Evolutionary conservation across 805 yeast genomes (phyloP).

Genomic region (Wickerhamiella allomyrinae): DNA sequence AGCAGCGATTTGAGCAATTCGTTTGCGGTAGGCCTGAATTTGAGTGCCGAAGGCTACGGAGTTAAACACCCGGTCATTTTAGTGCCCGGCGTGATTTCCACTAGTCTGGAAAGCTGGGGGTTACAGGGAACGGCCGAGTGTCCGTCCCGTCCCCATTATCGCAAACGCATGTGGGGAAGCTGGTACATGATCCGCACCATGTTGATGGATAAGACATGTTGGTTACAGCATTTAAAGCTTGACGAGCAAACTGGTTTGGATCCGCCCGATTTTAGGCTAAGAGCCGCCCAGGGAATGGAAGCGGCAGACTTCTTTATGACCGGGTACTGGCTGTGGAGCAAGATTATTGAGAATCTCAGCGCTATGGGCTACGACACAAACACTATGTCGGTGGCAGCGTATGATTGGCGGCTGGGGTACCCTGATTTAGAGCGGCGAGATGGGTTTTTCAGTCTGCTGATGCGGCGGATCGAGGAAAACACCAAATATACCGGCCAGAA

Average conservation of each 20-base stretch:
- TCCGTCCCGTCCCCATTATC: conserved; percentile 68
- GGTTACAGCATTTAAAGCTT: conserved; percentile 82
- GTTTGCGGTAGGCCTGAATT: conserved; percentile 70
- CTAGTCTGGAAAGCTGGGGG: conserved; percentile 93
- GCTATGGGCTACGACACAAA: conserved; percentile 90
- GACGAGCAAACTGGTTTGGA: conserved; percentile 89
- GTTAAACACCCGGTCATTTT: conserved; percentile 69
- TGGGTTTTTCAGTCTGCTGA: conserved; percentile 65
- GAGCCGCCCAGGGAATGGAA: conserved; percentile 94
- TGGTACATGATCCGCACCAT: conserved; percentile 87
- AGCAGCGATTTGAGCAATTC: conserved; percentile 44
- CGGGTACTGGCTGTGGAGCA: conserved; percentile 99
- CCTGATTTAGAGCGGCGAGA: conserved; percentile 80
- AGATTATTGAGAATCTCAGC: conserved; percentile 83
- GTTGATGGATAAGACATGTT: conserved; percentile 82
- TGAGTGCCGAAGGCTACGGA: conserved; percentile 37
- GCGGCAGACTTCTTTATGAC: conserved; percentile 94
- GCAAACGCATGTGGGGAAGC: conserved; percentile 93
- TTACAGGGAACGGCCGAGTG: conserved; percentile 62
- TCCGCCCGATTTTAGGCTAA: conserved; percentile 62
- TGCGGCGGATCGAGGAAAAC: conserved; percentile 54
- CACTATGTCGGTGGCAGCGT: conserved; percentile 79
- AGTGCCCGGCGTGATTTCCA: conserved; percentile 93
- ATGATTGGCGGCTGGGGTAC: conserved; percentile 92
- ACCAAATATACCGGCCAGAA: conserved; percentile 43